Evolutionary conservation across 2,329 filamentous ascomycete genomes (phyloP).

Genomic region (Alternaria sp.): DNA sequence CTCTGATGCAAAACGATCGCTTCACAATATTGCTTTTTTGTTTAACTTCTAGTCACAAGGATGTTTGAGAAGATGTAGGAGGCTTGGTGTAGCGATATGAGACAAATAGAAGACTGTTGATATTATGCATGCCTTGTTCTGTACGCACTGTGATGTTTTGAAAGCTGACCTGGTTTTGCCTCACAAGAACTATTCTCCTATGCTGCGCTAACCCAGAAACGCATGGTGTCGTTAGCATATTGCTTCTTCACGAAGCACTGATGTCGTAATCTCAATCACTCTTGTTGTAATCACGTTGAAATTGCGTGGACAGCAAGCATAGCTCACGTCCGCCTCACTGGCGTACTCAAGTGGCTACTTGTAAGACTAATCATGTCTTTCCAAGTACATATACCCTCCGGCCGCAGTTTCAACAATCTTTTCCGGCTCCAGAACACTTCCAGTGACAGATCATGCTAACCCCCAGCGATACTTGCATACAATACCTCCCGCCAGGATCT

Average conservation of each 20-base stretch:
- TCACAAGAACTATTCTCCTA: background rate
- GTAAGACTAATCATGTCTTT: background rate
- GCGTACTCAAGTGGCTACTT: background rate
- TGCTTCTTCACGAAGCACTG: background rate
- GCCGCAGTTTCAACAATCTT: too few relatives aligned
- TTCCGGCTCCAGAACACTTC: background rate
- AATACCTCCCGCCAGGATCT: background rate
- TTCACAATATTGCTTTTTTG: conserved; percentile 14
- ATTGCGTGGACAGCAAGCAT: background rate
- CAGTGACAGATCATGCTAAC: background rate
- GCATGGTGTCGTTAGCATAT: background rate
- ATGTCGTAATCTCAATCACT: background rate
- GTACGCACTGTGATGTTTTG: background rate
- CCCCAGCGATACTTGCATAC: background rate
- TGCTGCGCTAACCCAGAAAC: background rate
- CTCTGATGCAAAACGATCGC: conserved; percentile 9
- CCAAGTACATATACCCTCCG: too few relatives aligned
- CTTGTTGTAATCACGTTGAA: background rate
- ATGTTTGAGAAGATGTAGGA: conserved; percentile 6
- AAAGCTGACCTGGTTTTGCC: background rate
- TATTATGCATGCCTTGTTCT: background rate
- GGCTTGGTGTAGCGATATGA: conserved; percentile 23
- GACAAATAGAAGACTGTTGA: conserved; percentile 4
- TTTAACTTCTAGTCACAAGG: conserved; percentile 14
- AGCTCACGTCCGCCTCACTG: background rate